Base-by-base conservation (phyloP, 2,329 filamentous ascomycete genomes). In the Ascochyta koolunga region DNA sequence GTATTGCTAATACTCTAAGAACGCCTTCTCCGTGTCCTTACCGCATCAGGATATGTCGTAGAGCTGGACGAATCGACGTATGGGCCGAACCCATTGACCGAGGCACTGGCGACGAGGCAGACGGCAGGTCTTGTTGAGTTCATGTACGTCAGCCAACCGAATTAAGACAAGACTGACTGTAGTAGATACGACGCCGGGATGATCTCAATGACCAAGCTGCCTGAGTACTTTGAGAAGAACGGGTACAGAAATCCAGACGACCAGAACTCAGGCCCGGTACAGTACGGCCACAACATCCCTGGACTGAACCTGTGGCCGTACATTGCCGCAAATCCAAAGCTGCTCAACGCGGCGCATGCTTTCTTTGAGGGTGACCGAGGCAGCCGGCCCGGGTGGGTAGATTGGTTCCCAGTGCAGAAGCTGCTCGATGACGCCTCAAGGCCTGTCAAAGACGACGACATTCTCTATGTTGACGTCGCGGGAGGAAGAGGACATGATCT, bases 171-270 rank as follows among this genome's bases (percentile, higher is more conserved):
- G 2, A 13, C 10, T 48, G 25, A 32, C 21, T 10, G 1, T 1
- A 8, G 5, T 7, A 43, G 49, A 7, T 42, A 37, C 10, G 50
- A 53, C 19, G 24, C 19, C 18, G 54, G 54, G 4, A 43, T 53
- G 35, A 40, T 37, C 11, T 31, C 25, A 1, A 48, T 56, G 25
- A 24, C 54, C 15, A 63, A 58, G 41, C 43, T 64, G 19, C 66
- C 65, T 1, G 48, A 52, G 9, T 69, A 62, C 29, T 63, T 69
- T 4, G 45, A 51, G 5, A 54, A 65, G 41, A 58, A 46, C 10
- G 54, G 44, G 10, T 69, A 69, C 42, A 54, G 41, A 22, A 67
- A 62, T 24, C 65, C 65, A 0, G 41, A 52, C 3, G 63, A 70
- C 40, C 59, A 62, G 8, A 44, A 39, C 6, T 55, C 65, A 27